phyloP scores from a whole-genome alignment of 805 yeast species.

The Tanozyma kutaoensis region DNA sequence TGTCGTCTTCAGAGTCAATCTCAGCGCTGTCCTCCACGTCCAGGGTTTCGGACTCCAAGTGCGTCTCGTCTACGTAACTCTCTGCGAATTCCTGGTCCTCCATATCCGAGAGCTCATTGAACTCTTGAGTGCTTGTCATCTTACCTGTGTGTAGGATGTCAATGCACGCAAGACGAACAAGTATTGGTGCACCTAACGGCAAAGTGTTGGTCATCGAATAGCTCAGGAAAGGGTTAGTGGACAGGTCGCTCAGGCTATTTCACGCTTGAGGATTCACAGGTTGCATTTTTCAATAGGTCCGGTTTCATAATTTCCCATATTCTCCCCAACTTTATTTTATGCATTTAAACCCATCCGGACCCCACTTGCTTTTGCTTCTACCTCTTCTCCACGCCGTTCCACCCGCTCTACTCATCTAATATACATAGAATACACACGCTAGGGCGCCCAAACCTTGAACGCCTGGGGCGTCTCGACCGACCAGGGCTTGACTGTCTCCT shows the following conservation, averaged over 20 bases:
- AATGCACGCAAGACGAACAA: too few relatives aligned
- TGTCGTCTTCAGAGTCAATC: slow-evolving; percentile 12
- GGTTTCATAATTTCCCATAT: neutral
- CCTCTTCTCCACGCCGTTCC: neutral
- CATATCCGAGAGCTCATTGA: neutral
- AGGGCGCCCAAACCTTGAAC: slow-evolving; percentile 33
- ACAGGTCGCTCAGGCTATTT: too few relatives aligned
- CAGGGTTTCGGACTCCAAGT: neutral
- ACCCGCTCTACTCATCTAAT: neutral
- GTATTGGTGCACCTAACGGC: too few relatives aligned
- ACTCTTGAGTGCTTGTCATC: too few relatives aligned
- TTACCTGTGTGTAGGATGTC: too few relatives aligned
- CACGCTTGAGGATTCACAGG: too few relatives aligned
- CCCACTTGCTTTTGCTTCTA: neutral
- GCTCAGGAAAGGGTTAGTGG: too few relatives aligned
- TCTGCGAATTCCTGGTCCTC: neutral
- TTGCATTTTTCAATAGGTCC: too few relatives aligned
- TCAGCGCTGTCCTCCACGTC: slow-evolving; percentile 2
- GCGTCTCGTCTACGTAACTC: slow-evolving; percentile 1
- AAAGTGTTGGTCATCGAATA: too few relatives aligned
- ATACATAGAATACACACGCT: slow-evolving; percentile 1
- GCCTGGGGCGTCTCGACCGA: slow-evolving; percentile 28
- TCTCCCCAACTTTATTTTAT: neutral
- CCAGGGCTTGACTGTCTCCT: slow-evolving; percentile 14
- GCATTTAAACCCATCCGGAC: neutral